These are phyloP conservation scores for Xylaria scruposa DNA, from an alignment of 495 filamentous ascomycete genomes.

Conservation along the genomic window DNA sequence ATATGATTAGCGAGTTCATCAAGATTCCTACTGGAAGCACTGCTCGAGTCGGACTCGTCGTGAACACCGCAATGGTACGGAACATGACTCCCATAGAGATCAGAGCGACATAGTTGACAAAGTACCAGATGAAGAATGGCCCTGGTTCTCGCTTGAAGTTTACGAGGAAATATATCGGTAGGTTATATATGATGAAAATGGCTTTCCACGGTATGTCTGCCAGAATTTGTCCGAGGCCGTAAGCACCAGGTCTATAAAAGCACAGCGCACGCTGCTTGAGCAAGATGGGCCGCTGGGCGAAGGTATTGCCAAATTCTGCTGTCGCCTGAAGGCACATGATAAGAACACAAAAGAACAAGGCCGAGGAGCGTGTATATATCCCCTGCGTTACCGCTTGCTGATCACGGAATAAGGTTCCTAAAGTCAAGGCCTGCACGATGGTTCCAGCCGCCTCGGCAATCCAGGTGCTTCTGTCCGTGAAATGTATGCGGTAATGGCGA, in stretches of 20 bases:
- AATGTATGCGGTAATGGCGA: slow-evolving; percentile 33
- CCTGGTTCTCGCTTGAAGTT: slow-evolving; percentile 72
- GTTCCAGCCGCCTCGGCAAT: slow-evolving; percentile 34
- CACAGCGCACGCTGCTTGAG: slow-evolving; percentile 62
- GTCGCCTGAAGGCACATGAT: slow-evolving; percentile 43
- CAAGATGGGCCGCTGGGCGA: slow-evolving; percentile 67
- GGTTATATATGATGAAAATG: slow-evolving; percentile 55
- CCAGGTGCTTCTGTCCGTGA: slow-evolving; percentile 30
- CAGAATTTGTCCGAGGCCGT: slow-evolving; percentile 64
- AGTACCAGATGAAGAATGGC: slow-evolving; percentile 76
- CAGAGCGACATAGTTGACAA: slow-evolving; percentile 68
- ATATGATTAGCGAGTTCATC: slow-evolving; percentile 78
- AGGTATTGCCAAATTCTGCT: slow-evolving; percentile 67
- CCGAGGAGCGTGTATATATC: slow-evolving; percentile 30
- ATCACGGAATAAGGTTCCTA: slow-evolving; percentile 42
- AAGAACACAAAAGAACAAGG: slow-evolving; percentile 59
- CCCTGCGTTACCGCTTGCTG: slow-evolving; percentile 25
- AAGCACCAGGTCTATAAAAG: slow-evolving; percentile 69
- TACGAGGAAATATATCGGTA: slow-evolving; percentile 83
- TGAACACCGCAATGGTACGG: slow-evolving; percentile 75
- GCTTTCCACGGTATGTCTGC: slow-evolving; percentile 46
- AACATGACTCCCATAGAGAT: slow-evolving; percentile 78
- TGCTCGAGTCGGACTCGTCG: slow-evolving; percentile 76
- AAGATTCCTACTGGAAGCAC: slow-evolving; percentile 80
- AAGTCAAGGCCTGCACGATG: slow-evolving; percentile 34